Evolutionary conservation across 1,284 basidiomycete genomes (phyloP), one percentile per base, ranked within the genome.

Genomic region (Chiua sp.): DNA sequence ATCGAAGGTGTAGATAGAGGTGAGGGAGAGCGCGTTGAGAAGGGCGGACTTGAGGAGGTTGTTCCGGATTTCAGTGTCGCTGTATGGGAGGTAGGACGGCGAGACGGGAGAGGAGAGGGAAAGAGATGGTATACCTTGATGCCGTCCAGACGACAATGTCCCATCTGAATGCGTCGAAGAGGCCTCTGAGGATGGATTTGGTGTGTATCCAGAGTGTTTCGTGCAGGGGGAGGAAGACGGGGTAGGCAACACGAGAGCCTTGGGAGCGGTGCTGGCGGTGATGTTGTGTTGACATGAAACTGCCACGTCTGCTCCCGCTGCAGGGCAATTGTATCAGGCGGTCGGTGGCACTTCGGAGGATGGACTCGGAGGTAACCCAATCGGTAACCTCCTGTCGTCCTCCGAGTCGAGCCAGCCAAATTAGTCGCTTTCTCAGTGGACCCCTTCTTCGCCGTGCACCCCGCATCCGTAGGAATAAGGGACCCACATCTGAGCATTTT

Each of bases 1-100:
- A 67, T 92, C 90, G 70, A 92, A 91, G 18, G 83, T 78, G 69
- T 87, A 91, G 60, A 92, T 87, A 15, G 88, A 91, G 20, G 82
- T 72, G 57, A 93, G 73, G 1, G 89, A 90, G 26, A 92, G 76
- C 7, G 78, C 74, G 69, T 93, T 93, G 55, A 93, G 80, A 13
- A 91, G 75, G 20, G 90, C 70, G 1, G 88, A 91, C 76, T 93
- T 93, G 75, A 85, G 80, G 48, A 91, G 72, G 70, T 91, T 88
- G 55, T 82, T 78, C 20, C 89, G 86, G 60, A 93, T 85, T 75
- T 92, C 90, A 22, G 84, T 72, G 72, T 93, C 91, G 63, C 90
- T 92, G 69, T 48, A 52, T 22, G 23, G 20, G 7, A 22, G n/a
- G 37, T 65, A 56, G 67, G 50, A 63, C 20, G 58, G 51, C 26